Conservation (phyloP, 495 filamentous ascomycete species). For the Neurospora sp. region DNA sequence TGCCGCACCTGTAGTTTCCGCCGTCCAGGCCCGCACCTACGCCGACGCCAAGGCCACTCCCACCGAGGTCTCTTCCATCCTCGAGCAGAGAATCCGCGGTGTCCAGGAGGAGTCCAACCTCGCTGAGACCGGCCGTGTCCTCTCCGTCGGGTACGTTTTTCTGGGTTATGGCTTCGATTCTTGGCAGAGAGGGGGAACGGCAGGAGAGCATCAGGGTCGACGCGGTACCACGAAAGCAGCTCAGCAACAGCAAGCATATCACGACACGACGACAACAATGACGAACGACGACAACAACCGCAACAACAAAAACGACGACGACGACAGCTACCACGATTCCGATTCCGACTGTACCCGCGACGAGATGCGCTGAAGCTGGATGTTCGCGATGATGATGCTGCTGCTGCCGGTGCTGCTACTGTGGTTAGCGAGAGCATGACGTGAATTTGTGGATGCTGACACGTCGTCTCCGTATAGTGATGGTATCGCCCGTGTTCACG, state of each 20-base stretch:
- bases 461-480: slow-evolving; percentile 53
- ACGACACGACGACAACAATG: neutral
- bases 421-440: neutral
- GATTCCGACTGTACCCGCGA: neutral
- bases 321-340: neutral
- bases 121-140: slow-evolving; percentile 96
- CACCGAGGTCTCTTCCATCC: slow-evolving; percentile 97
- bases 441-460: slow-evolving; percentile 26
- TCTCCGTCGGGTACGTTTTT: slow-evolving; percentile 91
- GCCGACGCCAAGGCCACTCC: slow-evolving; percentile 88
- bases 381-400: neutral
- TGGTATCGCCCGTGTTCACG: slow-evolving; percentile 99
- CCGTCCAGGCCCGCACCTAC: slow-evolving; percentile 78
- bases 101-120: slow-evolving; percentile 92
- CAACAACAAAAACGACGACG: slow-evolving; percentile 1
- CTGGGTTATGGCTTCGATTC: neutral
- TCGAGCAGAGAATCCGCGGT: slow-evolving; percentile 97
- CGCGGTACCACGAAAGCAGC: neutral
- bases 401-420: neutral
- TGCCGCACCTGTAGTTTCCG: slow-evolving; percentile 65
- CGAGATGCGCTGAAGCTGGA: neutral
- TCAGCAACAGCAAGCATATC: neutral
- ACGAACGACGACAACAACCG: neutral
- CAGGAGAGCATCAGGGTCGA: neutral
- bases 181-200: slow-evolving; percentile 11